Base-by-base conservation (phyloP, 108 stramenopile genomes). In the Skeletonema grethae region DNA sequence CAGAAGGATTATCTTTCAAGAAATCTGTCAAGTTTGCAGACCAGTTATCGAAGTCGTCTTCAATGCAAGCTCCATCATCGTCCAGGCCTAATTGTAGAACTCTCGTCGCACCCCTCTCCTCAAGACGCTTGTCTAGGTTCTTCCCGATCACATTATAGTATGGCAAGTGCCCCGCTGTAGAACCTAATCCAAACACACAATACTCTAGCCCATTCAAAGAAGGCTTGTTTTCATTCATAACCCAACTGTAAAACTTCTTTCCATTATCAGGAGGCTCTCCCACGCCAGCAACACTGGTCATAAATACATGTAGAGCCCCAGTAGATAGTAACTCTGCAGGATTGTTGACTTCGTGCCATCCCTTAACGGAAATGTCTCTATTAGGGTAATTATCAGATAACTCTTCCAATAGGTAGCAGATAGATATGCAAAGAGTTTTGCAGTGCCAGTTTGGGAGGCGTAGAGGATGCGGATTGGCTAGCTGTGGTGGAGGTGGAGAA, bases 21-120 rank as follows among this genome's bases (percentile, higher is more conserved):
- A 68, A 34, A 28, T 63, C 67, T 57, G 87, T 73, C 12, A 95
- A 63, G 3, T 61, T 48, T 61, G 84, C 90, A 70, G 79, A 87
- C 96, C 96, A 98, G 20, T 74, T 74, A 75, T 97, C 97, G 74
- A 95, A 97, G 68, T 98, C 97, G 43, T 94, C 95, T 61, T 97
- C 96, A 29, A 98, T 80, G 50, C 89, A 85, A 56, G 82, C 87
- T 45, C 94, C 93, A 77, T 98, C 97, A 79, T 98, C 96, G 24
- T 96, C 97, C 55, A 95, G 72, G 9, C 92, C 94, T 46, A 93
- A 63, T 30, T 87, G 83, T 59, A 80, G 62, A 16, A 96, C 73
- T 10, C 84, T 72, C 7, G 63, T 59, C 7, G 82, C 96, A 20
- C 97, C 97, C 59, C 89, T 69, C 58, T 91, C 83, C 60, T 88